Conservation (phyloP, 768 basidiomycete species). For the Boletus patriciae region DNA sequence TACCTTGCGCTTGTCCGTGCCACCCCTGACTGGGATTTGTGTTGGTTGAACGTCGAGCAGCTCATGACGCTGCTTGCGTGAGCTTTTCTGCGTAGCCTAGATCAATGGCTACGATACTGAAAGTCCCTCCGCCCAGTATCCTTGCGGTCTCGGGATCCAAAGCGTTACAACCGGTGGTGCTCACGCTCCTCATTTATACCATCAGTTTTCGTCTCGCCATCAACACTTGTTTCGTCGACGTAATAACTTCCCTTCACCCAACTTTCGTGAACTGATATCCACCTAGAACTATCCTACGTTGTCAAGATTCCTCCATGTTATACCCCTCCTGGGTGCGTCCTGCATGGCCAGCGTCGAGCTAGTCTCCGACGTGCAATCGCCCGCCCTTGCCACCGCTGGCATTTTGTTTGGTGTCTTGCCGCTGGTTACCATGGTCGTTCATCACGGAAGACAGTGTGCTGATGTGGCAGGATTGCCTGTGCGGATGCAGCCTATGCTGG, state of each 20-base stretch:
- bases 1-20: too few species aligned
- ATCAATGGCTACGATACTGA: too few species aligned
- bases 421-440: constrained; percentile 2
- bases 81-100: too few species aligned
- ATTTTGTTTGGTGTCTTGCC: constrained; percentile 16
- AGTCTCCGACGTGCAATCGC: constrained; percentile 6
- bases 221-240: constrained; percentile 10
- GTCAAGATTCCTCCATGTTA: constrained; percentile 13
- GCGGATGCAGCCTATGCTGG: background rate
- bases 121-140: too few species aligned
- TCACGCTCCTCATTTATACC: constrained; percentile 26
- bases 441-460: background rate
- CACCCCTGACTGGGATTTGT: too few species aligned
- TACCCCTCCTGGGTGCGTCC: constrained; percentile 19
- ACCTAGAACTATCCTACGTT: constrained; percentile 8
- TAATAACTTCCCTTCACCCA: background rate
- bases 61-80: too few species aligned
- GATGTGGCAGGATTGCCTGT: background rate
- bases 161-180: background rate
- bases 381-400: background rate
- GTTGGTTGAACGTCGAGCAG: too few species aligned
- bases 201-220: constrained; percentile 19
- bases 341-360: constrained; percentile 13
- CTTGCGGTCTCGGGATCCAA: too few species aligned
- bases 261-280: background rate